Evolutionary conservation across 1,284 basidiomycete species (phyloP), one percentile per base, ranked within the genome.

Genomic region (Apiotrichum siamense): DNA sequence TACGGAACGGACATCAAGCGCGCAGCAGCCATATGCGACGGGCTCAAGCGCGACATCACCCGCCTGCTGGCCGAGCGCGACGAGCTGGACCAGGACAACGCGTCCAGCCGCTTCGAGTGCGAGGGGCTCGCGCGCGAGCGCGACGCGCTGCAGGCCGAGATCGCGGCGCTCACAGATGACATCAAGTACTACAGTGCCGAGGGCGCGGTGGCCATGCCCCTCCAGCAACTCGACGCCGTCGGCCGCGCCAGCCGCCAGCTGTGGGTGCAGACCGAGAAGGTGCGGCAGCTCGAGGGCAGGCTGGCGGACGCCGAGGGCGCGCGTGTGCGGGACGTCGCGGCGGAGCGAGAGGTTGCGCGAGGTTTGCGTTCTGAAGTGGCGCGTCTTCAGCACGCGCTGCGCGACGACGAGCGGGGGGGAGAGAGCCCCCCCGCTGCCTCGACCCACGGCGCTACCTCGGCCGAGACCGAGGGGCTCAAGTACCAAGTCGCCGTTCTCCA

Each of bases 191-290:
- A 48, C 37, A 49, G 38, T 1, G n/a, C 32, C 6, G 49, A 39
- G 3, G 51, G 46, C 7, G 49, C 44, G 10, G n/a, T 25, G 1
- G 26, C 45, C 10, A 21, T 31, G 17, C n/a, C n/a, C n/a, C n/a
- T n/a, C n/a, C 49, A 23, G 2, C 54, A 57, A 23, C 47, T 54
- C 2, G 63, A 66, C 20, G 49, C 46, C 11, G 37, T 52, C 9
- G 68, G 68, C 2, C 57, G 53, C 17, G n/a, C 60, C 26, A 52
- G 50, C 6, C 49, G 68, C 10, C 20, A 42, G 24, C 50, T 64
- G 3, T 70, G 60, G 59, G 17, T 68, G 9, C 37, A 59, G 23
- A 55, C 60, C 15, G 54, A 64, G 42, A 40, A 57, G 39, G 38
- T 54, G 13, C 10, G 9, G 4, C 23, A 48, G 15, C 44, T 63